Percentiles rank a stretch among this genome's conserved stretches.
phyloP scores from a whole-genome alignment of 148 eudicot genomes.

The Euryodendron excelsum region DNA sequence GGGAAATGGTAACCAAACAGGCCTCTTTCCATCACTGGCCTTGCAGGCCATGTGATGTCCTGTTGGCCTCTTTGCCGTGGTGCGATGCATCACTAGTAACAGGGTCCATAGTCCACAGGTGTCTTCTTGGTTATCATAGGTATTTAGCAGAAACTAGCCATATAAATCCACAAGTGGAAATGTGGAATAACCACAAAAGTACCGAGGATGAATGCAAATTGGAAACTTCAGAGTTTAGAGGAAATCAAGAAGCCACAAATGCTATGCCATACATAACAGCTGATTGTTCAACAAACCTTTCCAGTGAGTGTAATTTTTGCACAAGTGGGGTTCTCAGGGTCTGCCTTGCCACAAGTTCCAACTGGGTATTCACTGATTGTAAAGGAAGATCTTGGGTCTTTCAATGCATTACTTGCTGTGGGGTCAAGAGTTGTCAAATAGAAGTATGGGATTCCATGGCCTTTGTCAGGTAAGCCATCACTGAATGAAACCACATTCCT shows the following conservation, averaged over 20 bases:
- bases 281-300: slow-evolving; percentile 47
- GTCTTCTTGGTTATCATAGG: background rate
- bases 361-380: slow-evolving; percentile 70
- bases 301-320: slow-evolving; percentile 88
- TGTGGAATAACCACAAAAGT: background rate
- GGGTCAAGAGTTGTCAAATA: slow-evolving; percentile 88
- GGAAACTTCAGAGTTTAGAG: background rate
- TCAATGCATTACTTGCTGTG: slow-evolving; percentile 69
- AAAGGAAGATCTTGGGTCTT: slow-evolving; percentile 74
- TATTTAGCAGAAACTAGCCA: background rate
- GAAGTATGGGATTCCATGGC: slow-evolving; percentile 80
- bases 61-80: background rate
- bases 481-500: slow-evolving; percentile 93
- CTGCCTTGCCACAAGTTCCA: slow-evolving; percentile 77
- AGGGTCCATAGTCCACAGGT: background rate
- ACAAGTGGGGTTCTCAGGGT: slow-evolving; percentile 87
- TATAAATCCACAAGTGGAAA: background rate
- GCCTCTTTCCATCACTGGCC: background rate
- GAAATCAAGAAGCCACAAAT: background rate
- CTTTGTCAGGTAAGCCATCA: slow-evolving; percentile 70
- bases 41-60: background rate
- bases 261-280: background rate
- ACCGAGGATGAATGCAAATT: background rate
- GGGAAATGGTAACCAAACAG: background rate
- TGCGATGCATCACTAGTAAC: background rate